phyloP scores from a whole-genome alignment of 2,329 filamentous ascomycete species.

The Arachnomyces sp. region DNA sequence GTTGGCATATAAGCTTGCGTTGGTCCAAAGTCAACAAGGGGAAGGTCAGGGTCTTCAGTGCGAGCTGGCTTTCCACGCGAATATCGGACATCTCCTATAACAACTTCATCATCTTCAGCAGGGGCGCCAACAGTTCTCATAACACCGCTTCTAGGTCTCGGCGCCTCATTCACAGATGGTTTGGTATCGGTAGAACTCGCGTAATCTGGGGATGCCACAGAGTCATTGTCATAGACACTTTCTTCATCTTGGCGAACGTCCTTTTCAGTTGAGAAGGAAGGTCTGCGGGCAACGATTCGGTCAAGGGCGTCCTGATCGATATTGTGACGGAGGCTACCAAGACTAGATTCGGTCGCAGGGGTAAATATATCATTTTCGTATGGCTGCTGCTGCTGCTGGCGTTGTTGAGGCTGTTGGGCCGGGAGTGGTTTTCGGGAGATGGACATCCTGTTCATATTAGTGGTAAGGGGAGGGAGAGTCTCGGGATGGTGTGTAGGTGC shows the following conservation, averaged over 20 bases:
- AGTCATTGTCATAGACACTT: conserved; percentile 52
- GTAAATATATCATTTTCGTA: conserved; percentile 15
- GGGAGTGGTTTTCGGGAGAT: conserved; percentile 44
- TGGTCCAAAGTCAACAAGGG: conserved; percentile 75
- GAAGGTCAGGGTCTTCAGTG: conserved; percentile 49
- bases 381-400: background rate
- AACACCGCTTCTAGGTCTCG: conserved; percentile 66
- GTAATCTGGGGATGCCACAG: conserved; percentile 64
- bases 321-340: conserved; percentile 35
- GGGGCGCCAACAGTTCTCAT: conserved; percentile 64
- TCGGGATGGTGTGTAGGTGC: background rate
- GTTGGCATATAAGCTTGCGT: conserved; percentile 61
- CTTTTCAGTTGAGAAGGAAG: conserved; percentile 20
- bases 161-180: conserved; percentile 30
- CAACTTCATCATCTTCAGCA: conserved; percentile 35
- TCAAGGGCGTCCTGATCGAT: conserved; percentile 44
- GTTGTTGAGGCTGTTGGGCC: conserved; percentile 20
- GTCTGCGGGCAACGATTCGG: conserved; percentile 31
- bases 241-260: conserved; percentile 26
- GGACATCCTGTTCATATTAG: conserved; percentile 4
- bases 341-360: conserved; percentile 26
- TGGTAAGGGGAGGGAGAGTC: conserved; percentile 7
- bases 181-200: conserved; percentile 55
- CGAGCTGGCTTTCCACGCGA: conserved; percentile 24
- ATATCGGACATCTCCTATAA: conserved; percentile 41